Evolutionary conservation across 768 basidiomycete species (phyloP).

Genomic region (Dendrothele bispora): DNA sequence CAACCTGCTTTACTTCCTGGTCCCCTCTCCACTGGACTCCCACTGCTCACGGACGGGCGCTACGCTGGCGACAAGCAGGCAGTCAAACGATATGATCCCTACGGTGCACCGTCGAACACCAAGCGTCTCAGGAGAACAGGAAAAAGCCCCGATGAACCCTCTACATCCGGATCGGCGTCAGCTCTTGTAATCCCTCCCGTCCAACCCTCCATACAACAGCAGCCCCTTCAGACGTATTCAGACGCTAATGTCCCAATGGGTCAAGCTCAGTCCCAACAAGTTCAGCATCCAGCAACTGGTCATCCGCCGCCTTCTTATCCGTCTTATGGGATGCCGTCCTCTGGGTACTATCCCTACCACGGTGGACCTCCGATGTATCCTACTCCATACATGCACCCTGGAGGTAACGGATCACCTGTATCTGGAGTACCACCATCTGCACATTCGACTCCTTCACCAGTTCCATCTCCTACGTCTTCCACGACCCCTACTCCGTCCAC

Average conservation of each 20-base stretch:
- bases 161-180: background rate
- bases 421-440: background rate
- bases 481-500: background rate
- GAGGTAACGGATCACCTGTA: too few relatives aligned
- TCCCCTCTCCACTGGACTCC: conserved; percentile 44
- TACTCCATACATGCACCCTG: too few relatives aligned
- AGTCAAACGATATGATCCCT: conserved; percentile 43
- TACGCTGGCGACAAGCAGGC: conserved; percentile 40
- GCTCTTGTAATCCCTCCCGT: too few relatives aligned
- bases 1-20: conserved; percentile 39
- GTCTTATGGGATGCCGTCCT: background rate
- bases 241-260: too few relatives aligned
- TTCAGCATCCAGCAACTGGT: background rate
- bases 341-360: background rate
- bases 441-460: background rate
- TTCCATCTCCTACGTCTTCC: background rate
- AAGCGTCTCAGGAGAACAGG: conserved; percentile 41
- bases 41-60: conserved; percentile 50
- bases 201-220: background rate
- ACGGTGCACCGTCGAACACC: conserved; percentile 23
- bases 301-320: background rate
- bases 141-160: background rate
- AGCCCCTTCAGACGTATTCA: too few relatives aligned
- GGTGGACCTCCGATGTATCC: too few relatives aligned
- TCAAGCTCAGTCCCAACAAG: background rate